These are phyloP conservation scores for Babesia ovata DNA, from an alignment of 169 alveolate species.

Conservation along the genomic window DNA sequence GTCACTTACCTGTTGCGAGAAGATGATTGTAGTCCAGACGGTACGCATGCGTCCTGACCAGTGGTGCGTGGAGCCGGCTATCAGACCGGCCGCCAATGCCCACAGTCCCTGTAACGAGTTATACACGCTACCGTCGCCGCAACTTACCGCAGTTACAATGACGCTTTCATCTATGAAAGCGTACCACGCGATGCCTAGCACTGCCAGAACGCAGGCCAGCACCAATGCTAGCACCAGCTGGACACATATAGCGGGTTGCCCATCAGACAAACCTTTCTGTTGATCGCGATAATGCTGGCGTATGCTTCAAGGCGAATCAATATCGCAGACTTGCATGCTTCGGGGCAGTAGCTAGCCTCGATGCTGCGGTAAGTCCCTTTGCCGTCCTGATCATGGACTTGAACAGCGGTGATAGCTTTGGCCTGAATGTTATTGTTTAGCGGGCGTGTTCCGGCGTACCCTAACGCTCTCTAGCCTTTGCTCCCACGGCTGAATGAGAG, in stretches of 20 bases:
- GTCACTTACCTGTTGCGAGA: conserved; percentile 49
- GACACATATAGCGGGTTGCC: background rate
- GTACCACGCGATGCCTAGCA: conserved; percentile 59
- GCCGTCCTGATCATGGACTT: conserved; percentile 41
- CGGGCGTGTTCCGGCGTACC: conserved; percentile 21
- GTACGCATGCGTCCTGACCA: conserved; percentile 46
- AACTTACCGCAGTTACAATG: conserved; percentile 48
- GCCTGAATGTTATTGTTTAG: conserved; percentile 9
- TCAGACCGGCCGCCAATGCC: conserved; percentile 45
- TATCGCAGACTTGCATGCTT: conserved; percentile 64
- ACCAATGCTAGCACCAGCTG: conserved; percentile 38
- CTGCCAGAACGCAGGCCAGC: conserved; percentile 19
- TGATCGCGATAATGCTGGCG: conserved; percentile 40
- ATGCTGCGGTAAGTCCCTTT: conserved; percentile 55
- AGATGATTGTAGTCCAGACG: conserved; percentile 36
- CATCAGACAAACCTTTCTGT: conserved; percentile 20
- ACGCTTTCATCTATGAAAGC: conserved; percentile 28
- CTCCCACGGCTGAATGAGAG: conserved; percentile 45
- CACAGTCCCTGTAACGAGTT: conserved; percentile 36
- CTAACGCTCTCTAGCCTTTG: conserved; percentile 45
- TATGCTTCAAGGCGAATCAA: conserved; percentile 47
- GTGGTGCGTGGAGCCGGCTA: conserved; percentile 1
- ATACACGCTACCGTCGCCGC: background rate
- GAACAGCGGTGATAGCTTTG: conserved; percentile 67
- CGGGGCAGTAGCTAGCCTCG: conserved; percentile 60